Base-by-base conservation (phyloP, 305 asterid genomes). In the Fraxinus dipetala region DNA sequence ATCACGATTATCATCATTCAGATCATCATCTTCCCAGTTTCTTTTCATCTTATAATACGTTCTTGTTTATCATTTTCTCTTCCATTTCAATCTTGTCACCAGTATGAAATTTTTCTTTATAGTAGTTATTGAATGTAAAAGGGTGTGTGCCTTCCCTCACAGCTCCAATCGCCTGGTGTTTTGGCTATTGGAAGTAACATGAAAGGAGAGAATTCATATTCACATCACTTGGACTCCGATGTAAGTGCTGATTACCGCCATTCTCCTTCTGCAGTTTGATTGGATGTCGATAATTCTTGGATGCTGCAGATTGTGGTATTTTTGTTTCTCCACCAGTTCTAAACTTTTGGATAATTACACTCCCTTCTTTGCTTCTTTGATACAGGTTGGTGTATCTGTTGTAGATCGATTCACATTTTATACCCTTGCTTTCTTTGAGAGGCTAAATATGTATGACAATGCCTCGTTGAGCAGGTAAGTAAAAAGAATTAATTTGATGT, bases 161-260 rank as follows among this genome's bases (percentile, higher is more conserved):
- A 96, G 98, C 98, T 96, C 86, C 95, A 91, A 85, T 96, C 99
- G 34, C 97, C 98, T 76, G 97, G 97, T 81, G 97, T 96, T 85
- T 85, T 96, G 94, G 91, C 99, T 32, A 89, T 94, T 87, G 99
- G 99, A 87, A 96, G 99, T 89, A 94, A 98, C 92, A 91, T 82
- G 91, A 96, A 96, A 89, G 98, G 97, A 82, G 98, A 96, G 87
- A 96, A 96, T 86, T 96, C 99, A 20, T 96, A 96, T 85, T 96
- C 97, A 4, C 98, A 94, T 85, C 98, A 94, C 91, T 85, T 94
- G 88, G 99, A 93, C 86, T 87, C 97, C 80, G 97, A 94, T 89
- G 99, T 96, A 90, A 91, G 94, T 83, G 3, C 35, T 40, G 54
- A 43, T 35, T 76, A 51, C 61, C 61, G 24, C 69, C 83, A 54